Base-by-base conservation (phyloP, 176 grass and related monocot genomes). In the Triticum dicoccoides region DNA sequence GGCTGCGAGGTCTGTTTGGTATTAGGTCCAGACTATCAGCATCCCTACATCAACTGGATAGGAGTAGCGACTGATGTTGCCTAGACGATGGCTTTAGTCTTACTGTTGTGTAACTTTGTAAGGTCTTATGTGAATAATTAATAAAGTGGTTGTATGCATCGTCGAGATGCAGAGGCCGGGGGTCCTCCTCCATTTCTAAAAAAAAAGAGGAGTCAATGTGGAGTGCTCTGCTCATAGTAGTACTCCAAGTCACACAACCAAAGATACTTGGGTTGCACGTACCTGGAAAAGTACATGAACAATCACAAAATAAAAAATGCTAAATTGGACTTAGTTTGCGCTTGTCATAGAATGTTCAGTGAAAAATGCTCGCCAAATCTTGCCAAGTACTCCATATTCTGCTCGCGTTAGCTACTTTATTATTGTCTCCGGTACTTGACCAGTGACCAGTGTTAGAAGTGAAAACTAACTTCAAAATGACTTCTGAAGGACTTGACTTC, bases 201-300 rank as follows among this genome's bases (percentile, higher is more conserved):
- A 34, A 34, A 34, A 25, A 25, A 25, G 25, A 25, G 25, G 25
- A 25, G 25, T 73, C 85, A 24, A 14, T 27, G n/a, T 23, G 8
- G n/a, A 58, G 66, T 65, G 18, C 21, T 13, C 33, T 3, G 78
- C 47, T 72, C 12, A 34, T 14, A 59, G 68, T 21, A 34, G 51
- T 54, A 54, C 20, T 47, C n/a, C 87, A 29, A 5, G 6, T 52
- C 54, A 76, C 11, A 64, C 4, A 6, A 17, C 41, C 17, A 12
- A 21, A 11, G 41, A 65, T 79, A 79, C 66, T 65, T 72, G 74
- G 54, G 21, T 14, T 87, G 44, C 79, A 66, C 86, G 58, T 63
- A 71, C 13, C 11, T 9, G 52, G 73, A 71, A 70, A 49, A 84
- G 7, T 72, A 29, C 74, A 79, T 10, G 42, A 41, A 65, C 5